Conservation (phyloP, 2,329 filamentous ascomycete species). For the Malbranchea zuffiana region DNA sequence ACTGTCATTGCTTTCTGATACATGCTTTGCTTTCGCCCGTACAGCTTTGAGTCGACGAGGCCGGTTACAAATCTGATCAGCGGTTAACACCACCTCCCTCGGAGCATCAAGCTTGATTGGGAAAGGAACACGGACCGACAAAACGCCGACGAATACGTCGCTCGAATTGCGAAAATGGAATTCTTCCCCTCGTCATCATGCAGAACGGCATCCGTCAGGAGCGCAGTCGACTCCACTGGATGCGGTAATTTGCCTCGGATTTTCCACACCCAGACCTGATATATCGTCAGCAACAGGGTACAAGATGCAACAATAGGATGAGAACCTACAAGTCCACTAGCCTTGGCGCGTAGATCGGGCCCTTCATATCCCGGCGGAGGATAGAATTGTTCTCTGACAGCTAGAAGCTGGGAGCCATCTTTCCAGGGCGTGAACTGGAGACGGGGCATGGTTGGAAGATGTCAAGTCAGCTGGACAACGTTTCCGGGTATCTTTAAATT, state of each 20-base stretch:
- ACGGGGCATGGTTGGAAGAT: slow-evolving; percentile 26
- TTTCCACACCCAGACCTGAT: slow-evolving; percentile 37
- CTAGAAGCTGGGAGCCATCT: slow-evolving; percentile 26
- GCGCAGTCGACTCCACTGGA: slow-evolving; percentile 36
- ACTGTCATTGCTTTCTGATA: slow-evolving; percentile 34
- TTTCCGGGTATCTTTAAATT: background rate
- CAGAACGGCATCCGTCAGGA: slow-evolving; percentile 37
- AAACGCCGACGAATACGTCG: slow-evolving; percentile 37
- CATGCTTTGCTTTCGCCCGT: slow-evolving; percentile 34
- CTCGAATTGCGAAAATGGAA: slow-evolving; percentile 36
- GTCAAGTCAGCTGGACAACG: background rate
- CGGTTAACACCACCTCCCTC: slow-evolving; percentile 4
- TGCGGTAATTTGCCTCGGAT: slow-evolving; percentile 36
- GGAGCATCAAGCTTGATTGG: slow-evolving; percentile 1
- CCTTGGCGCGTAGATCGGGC: slow-evolving; percentile 29
- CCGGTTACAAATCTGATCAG: slow-evolving; percentile 34
- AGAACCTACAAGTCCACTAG: slow-evolving; percentile 30
- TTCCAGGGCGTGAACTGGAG: slow-evolving; percentile 36
- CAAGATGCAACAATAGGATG: slow-evolving; percentile 3
- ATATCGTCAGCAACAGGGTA: slow-evolving; percentile 1
- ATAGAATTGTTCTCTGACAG: slow-evolving; percentile 32
- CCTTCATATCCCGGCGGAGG: slow-evolving; percentile 24
- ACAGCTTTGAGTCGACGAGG: slow-evolving; percentile 35
- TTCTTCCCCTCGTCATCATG: slow-evolving; percentile 33
- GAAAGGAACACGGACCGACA: slow-evolving; percentile 29